Evolutionary conservation across 164 flowering plant genomes (phyloP), one percentile per base, ranked within the genome.

Genomic region (Annona squamosa): DNA sequence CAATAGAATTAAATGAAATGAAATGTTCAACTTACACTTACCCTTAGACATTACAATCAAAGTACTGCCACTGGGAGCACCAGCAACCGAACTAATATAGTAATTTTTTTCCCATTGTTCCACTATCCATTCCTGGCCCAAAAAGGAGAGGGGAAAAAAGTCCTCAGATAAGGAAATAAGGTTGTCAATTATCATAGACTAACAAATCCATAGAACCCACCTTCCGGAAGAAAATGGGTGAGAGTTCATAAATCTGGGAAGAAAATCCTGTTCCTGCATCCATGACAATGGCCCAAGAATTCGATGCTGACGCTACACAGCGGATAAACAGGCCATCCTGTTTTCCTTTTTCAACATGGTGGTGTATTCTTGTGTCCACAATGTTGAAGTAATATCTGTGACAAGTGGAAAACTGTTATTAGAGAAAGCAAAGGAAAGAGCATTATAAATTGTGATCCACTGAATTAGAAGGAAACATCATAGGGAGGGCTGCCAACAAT

Each of bases 1-100:
- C 10, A 10, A 9, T 52, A 52, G 13, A 52, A 52, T 0, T 16
- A 52, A 52, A 16, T 9, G 13, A 6, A 9, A 3, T 52, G 59
- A 52, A 52, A 52, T 52, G 59, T 5, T 17, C 37, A 16, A 65
- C 17, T 63, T 45, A 2, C 19, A 76, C 81, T 48, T 70, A 92
- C 98, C 98, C 84, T 93, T 93, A 52, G 97, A 91, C 98, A 93
- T 91, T 13, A 91, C 92, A 16, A 93, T 93, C 81, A 91, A 75
- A 47, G 97, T 89, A 78, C 93, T 89, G 69, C 98, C 97, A 79
- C 89, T 93, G 67, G 73, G n/a, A 37, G 94, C 91, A 72, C 98
- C 98, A 75, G 95, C 98, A 43, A 93, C 86, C 44, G 98, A 81
- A 74, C 92, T 93, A 69, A 93, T 93, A 74, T 91, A 91, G 75